Percentiles rank a stretch among this genome's conserved stretches.
These are phyloP conservation scores for Jaapia argillacea DNA, from an alignment of 768 basidiomycete species.

Conservation along the genomic window DNA sequence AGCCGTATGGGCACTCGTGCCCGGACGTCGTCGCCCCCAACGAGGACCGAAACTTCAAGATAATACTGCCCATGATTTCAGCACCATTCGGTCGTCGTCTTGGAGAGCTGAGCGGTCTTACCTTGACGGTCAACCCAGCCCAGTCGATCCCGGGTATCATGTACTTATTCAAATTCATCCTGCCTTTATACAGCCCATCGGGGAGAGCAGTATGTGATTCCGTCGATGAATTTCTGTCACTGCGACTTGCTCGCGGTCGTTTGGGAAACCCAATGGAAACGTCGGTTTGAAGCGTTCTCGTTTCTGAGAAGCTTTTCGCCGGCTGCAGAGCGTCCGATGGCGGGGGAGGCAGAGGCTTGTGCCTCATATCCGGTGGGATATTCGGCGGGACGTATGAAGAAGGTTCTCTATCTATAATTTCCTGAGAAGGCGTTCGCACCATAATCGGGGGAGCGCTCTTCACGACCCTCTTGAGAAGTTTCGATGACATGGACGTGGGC, in stretches of 20 bases:
- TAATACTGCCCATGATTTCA: slow-evolving; percentile 67
- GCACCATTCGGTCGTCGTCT: too few species aligned
- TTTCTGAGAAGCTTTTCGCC: slow-evolving; percentile 29
- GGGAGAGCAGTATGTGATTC: slow-evolving; percentile 41
- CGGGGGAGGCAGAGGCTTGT: slow-evolving; percentile 18
- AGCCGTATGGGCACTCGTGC: slow-evolving; percentile 55
- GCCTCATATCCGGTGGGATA: slow-evolving; percentile 1
- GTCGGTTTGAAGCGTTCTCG: slow-evolving; percentile 35
- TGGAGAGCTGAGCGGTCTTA: too few species aligned
- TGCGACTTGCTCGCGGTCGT: slow-evolving; percentile 37
- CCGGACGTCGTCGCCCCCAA: slow-evolving; percentile 52
- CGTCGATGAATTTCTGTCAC: slow-evolving; percentile 34
- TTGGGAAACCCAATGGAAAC: slow-evolving; percentile 65
- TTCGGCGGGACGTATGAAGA: slow-evolving; percentile 3
- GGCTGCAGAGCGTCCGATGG: slow-evolving; percentile 14
- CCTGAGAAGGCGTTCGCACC: not conserved
- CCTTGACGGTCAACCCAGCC: slow-evolving; percentile 60
- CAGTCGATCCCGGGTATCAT: slow-evolving; percentile 62
- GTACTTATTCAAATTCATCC: slow-evolving; percentile 40
- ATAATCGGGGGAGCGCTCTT: slow-evolving; percentile 14
- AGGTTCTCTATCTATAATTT: not conserved
- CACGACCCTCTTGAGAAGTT: slow-evolving; percentile 22
- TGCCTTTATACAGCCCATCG: slow-evolving; percentile 58
- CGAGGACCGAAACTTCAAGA: slow-evolving; percentile 57
- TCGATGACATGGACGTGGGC: slow-evolving; percentile 7